Conservation (phyloP, 139 green algal genomes). For the Tetratostichococcus sp. region DNA sequence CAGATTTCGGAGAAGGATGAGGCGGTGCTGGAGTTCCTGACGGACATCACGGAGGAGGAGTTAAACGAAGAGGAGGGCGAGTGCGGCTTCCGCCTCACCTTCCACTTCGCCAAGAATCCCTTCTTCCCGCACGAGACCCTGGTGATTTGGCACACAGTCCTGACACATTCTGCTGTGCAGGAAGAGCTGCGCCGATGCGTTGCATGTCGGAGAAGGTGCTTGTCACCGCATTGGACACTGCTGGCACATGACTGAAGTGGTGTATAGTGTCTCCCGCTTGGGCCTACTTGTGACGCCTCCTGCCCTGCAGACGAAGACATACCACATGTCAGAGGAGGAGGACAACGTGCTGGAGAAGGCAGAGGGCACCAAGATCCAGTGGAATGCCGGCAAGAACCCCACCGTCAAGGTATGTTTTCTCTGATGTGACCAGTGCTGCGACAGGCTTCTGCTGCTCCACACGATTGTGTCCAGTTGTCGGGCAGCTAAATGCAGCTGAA, state of each 20-base stretch:
- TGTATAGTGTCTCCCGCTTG: too few relatives aligned
- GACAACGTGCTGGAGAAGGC: constrained; percentile 77
- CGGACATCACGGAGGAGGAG: constrained; percentile 57
- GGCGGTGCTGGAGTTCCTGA: constrained; percentile 77
- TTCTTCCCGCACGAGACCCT: constrained; percentile 76
- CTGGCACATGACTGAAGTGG: too few relatives aligned
- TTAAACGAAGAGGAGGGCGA: constrained; percentile 32
- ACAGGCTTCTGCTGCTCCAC: too few relatives aligned
- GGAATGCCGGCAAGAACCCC: constrained; percentile 86
- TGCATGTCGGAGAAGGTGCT: background rate
- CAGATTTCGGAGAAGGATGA: constrained; percentile 84
- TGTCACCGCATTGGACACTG: too few relatives aligned
- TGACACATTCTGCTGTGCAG: too few relatives aligned
- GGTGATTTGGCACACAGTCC: too few relatives aligned
- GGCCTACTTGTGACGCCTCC: too few relatives aligned
- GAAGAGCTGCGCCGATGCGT: too few relatives aligned
- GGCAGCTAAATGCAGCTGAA: too few relatives aligned
- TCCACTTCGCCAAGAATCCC: constrained; percentile 78
- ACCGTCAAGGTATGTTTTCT: constrained; percentile 69
- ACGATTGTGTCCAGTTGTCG: too few relatives aligned
- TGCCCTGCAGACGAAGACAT: constrained; percentile 58
- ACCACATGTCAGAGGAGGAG: constrained; percentile 80
- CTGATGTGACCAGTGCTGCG: too few relatives aligned
- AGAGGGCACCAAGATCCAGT: constrained; percentile 82
- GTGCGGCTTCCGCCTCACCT: constrained; percentile 63